Evolutionary conservation across 2,329 filamentous ascomycete genomes (phyloP).

Genomic region (Trichoderma sp.): DNA sequence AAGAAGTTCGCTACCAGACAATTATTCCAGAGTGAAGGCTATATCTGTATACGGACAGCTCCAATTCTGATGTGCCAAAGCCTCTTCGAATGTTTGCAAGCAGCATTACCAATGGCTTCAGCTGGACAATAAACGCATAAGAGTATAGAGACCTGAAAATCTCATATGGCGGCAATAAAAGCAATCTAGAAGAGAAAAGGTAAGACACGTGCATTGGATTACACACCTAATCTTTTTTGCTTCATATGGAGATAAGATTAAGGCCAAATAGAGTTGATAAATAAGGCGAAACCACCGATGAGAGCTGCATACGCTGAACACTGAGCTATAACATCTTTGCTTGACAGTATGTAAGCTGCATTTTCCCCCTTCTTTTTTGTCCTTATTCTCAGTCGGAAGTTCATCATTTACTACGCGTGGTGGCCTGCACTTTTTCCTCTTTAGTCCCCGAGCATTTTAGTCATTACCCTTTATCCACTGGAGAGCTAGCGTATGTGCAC

Average conservation of each 20-base stretch:
- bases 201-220: background rate
- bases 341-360: background rate
- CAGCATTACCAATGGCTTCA: background rate
- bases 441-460: background rate
- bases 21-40: background rate
- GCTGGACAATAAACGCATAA: no score
- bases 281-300: background rate
- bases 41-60: background rate
- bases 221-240: background rate
- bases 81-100: background rate
- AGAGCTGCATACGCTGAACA: background rate
- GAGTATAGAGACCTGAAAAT: background rate
- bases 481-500: background rate
- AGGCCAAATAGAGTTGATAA: background rate
- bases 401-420: background rate
- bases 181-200: background rate
- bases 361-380: background rate
- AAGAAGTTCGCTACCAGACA: slow-evolving; percentile 12
- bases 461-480: background rate
- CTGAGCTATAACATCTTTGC: background rate
- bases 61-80: background rate
- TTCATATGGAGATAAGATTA: background rate
- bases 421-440: background rate
- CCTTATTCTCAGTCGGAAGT: no score
- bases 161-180: background rate